Evolutionary conservation across 805 yeast species (phyloP), one percentile per base, ranked within the genome.

Genomic region (Saturnispora dispora): DNA sequence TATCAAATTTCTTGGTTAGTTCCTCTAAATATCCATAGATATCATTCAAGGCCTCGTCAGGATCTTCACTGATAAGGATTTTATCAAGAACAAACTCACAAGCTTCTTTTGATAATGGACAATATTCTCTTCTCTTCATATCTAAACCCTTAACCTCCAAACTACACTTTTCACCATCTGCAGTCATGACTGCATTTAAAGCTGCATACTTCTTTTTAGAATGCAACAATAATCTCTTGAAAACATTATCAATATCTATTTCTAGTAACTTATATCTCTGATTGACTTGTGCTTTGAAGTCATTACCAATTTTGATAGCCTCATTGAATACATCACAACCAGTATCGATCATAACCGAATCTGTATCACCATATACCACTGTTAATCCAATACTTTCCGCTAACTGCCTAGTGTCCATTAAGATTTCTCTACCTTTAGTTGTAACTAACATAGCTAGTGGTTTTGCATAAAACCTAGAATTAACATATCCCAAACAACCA

Each of bases 191-290:
- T 0, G 77, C 66, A 60, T 82, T 85, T 71, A 90, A 73, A 1
- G 98, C 98, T 8, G 99, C 99, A 64, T 93, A 93, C 70, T 93
- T 93, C 79, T 93, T 93, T 72, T 93, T 93, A n/a, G 96, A 87
- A 65, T 88, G 95, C 48, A 93, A 71, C 51, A 93, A 72, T 49
- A 93, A 71, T 57, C 88, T 79, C 62, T 87, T 85, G 71, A 88
- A 93, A 1, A 89, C 89, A 62, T 91, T 89, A 71, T 93, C 99
- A 57, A 87, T 89, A 63, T 93, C 99, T 61, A 93, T 88, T 63
- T 93, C 99, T 61, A 93, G 74, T 56, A 87, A 70, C 60, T 79
- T 78, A 68, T 93, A 95, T 51, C 95, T 78, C 60, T 88, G 95
- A 68, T 93, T 93, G 53, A 93, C 98, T 53, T 80, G 75, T 46